Evolutionary conservation across 352 stramenopile species (phyloP), one percentile per base, ranked within the genome.

Genomic region (Phytophthora colocasiae): DNA sequence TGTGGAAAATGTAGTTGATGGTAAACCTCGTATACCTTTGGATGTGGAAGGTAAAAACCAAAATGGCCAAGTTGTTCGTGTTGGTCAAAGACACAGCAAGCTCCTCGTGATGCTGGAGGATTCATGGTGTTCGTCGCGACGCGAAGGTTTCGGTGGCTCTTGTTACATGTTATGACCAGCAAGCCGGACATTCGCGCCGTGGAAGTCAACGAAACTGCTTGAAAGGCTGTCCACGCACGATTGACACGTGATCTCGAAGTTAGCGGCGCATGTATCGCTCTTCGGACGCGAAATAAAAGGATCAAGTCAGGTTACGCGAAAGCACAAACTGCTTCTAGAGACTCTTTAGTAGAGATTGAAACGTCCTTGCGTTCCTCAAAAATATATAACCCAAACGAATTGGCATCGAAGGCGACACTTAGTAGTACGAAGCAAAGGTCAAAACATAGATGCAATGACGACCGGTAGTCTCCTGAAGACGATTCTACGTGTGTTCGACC

Each of bases 401-500:
- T 31, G 27, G 27, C 6, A 7, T 31, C 7, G 27, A 1, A 8
- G 4, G 4, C 27, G 2, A 31, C 22, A 22, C 22, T 22, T 22
- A 22, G 22, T 22, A 22, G 22, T 22, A 2, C 22, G 27, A 31
- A 31, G 27, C 27, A 31, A 31, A 31, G 4, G 27, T 31, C 27
- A 31, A 31, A 31, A 31, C 27, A 2, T 2, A 22, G 22, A 31
- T 31, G 27, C 27, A 11, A 34, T 11, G 31, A 11, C 31, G 31
- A 22, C 22, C 22, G 22, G 22, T 9, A 11, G 31, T 48, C 22
- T 48, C 2, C n/a, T 46, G 40, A 10, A 46, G n/a, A 27, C n/a
- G 6, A 46, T 48, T 7, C 19, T 48, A 19, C 22, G 22, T 11
- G 14, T 48, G 9, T 76, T 56, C n/a, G 53, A 79, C 27, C 62